phyloP scores from a whole-genome alignment of 257 asterid genomes.

The Echites panduratus region DNA sequence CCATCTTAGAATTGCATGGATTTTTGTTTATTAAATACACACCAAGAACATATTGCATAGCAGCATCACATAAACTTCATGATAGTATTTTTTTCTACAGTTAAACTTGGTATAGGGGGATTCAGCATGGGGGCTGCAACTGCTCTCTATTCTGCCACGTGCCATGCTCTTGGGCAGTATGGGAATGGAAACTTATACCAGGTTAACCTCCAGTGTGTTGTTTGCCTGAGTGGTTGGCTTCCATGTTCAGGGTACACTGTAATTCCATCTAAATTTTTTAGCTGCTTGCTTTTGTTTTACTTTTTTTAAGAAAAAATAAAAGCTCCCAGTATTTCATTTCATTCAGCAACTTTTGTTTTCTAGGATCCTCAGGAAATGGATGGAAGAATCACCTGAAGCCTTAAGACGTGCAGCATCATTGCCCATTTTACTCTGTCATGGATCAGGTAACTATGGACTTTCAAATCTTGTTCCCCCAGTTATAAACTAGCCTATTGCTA shows the following conservation, averaged over 20 bases:
- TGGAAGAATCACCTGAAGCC: constrained; percentile 46
- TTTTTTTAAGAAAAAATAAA: neutral
- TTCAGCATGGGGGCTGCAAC: constrained; percentile 89
- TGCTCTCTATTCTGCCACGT: constrained; percentile 74
- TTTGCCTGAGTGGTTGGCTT: constrained; percentile 86
- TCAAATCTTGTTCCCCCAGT: neutral
- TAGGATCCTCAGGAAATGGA: constrained; percentile 55
- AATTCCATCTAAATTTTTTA: neutral
- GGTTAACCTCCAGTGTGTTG: constrained; percentile 41
- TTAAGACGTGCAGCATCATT: constrained; percentile 60
- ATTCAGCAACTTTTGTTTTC: constrained; percentile 14
- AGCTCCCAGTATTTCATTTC: neutral
- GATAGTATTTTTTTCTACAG: constrained; percentile 30
- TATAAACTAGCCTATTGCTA: neutral
- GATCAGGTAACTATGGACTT: constrained; percentile 47
- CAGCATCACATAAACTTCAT: neutral
- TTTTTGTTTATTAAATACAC: neutral
- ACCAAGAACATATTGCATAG: neutral
- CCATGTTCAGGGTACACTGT: constrained; percentile 61
- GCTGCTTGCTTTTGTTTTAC: neutral
- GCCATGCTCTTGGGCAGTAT: constrained; percentile 50
- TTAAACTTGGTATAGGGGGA: constrained; percentile 78
- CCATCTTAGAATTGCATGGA: neutral
- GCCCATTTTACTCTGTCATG: constrained; percentile 77
- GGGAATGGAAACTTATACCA: constrained; percentile 49